A percentile compares a stretch with the other conserved stretches of the same genome.
Evolutionary conservation across 192 early-diverging fungal species (phyloP).

Genomic region (Chytriomyces hyalinus): DNA sequence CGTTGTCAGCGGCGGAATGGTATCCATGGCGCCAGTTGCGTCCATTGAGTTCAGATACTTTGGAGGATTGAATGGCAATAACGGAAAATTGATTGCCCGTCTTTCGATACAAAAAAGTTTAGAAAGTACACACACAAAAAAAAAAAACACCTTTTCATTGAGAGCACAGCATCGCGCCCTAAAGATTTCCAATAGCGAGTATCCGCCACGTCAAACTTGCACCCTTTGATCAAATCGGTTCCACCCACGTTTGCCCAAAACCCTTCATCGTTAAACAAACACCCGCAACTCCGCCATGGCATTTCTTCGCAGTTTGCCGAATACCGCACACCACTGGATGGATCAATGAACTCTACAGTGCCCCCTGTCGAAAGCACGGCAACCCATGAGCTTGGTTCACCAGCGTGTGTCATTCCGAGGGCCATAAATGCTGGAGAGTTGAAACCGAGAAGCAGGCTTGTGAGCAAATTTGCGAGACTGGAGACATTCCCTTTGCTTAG

Average conservation of each 20-base stretch:
- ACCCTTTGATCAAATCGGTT: constrained; percentile 7
- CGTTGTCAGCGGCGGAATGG: constrained; percentile 6
- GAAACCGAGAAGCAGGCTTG: constrained; percentile 41
- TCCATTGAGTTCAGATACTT: constrained; percentile 2
- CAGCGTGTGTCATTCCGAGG: constrained; percentile 11
- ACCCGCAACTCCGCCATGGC: constrained; percentile 29
- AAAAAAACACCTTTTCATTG: constrained; percentile 26
- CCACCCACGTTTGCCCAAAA: constrained; percentile 38
- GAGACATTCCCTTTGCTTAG: constrained; percentile 19
- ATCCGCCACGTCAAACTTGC: constrained; percentile 13
- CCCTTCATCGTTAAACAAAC: constrained; percentile 39
- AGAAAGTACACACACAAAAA: not conserved
- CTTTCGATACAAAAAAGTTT: not conserved
- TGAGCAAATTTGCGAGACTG: constrained; percentile 27
- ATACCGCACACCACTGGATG: constrained; percentile 18
- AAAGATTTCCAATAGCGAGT: constrained; percentile 32
- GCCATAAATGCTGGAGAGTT: constrained; percentile 25
- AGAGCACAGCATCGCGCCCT: constrained; percentile 17
- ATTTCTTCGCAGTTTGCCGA: not conserved
- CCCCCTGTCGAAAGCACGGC: not conserved
- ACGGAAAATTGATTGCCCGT: constrained; percentile 10
- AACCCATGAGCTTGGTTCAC: constrained; percentile 31
- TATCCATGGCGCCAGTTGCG: not conserved
- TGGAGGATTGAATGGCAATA: constrained; percentile 14
- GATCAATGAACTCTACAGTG: constrained; percentile 30